Evolutionary conservation across 139 green algal species (phyloP).

Genomic region (Haematococcus sp.): DNA sequence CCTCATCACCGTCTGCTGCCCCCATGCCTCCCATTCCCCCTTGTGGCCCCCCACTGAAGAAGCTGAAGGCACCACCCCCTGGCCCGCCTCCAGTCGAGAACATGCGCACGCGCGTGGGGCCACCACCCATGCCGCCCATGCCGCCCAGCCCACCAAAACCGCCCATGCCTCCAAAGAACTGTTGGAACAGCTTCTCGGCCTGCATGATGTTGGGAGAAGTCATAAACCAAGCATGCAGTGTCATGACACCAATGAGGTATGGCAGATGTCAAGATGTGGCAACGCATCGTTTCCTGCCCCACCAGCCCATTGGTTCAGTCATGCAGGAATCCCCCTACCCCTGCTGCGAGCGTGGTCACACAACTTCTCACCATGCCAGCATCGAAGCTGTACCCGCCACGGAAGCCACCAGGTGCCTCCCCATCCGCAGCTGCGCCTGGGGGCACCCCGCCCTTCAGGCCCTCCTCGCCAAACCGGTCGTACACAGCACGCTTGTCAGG

Average conservation of each 20-base stretch:
- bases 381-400: slow-evolving; percentile 28
- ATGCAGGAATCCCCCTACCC: no score
- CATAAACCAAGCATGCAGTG: no score
- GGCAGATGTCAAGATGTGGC: neutral
- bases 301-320: no score
- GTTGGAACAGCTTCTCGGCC: slow-evolving; percentile 17
- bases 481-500: slow-evolving; percentile 22
- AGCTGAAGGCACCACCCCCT: slow-evolving; percentile 6
- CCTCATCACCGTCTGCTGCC: neutral
- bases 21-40: slow-evolving; percentile 37
- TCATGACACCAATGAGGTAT: no score
- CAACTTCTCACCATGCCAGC: slow-evolving; percentile 8
- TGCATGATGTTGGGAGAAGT: slow-evolving; percentile 18
- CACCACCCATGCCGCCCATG: neutral
- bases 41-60: neutral
- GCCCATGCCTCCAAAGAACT: slow-evolving; percentile 23
- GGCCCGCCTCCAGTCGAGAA: slow-evolving; percentile 3
- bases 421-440: neutral
- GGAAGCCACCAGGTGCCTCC: slow-evolving; percentile 6
- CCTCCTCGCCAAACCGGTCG: slow-evolving; percentile 45
- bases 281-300: neutral
- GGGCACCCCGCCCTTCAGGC: slow-evolving; percentile 28
- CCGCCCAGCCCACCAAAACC: slow-evolving; percentile 22
- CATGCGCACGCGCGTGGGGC: slow-evolving; percentile 4
- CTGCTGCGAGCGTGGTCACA: neutral